These are phyloP conservation scores for Candolleomyces aberdarensis DNA, from an alignment of 768 basidiomycete species.

Conservation along the genomic window DNA sequence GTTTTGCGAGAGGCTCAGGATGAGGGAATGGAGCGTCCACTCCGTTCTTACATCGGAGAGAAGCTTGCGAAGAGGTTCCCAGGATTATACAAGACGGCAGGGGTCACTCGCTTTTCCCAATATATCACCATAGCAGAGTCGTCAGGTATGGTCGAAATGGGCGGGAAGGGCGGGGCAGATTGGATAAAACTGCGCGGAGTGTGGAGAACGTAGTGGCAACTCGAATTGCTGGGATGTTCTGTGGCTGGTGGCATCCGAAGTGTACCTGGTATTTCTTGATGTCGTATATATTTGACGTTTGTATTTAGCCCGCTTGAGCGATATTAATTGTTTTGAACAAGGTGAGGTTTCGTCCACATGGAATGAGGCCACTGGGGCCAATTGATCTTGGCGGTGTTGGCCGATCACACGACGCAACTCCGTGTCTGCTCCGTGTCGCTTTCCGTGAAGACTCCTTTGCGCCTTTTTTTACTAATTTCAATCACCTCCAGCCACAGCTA, in stretches of 20 bases:
- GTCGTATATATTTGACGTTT: too few species aligned
- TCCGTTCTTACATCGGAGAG: constrained; percentile 36
- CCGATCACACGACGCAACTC: too few species aligned
- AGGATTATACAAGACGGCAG: constrained; percentile 24
- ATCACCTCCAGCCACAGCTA: not conserved
- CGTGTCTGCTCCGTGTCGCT: too few species aligned
- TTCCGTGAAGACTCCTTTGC: too few species aligned
- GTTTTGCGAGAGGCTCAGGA: constrained; percentile 5
- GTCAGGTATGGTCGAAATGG: constrained; percentile 36
- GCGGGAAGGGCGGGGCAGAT: constrained; percentile 32
- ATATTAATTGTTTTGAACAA: too few species aligned
- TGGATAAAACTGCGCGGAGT: constrained; percentile 32
- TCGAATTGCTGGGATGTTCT: not conserved
- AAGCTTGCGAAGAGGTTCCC: constrained; percentile 24
- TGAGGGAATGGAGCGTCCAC: constrained; percentile 28
- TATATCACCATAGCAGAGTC: constrained; percentile 38
- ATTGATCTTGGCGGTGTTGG: too few species aligned
- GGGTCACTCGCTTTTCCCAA: constrained; percentile 29
- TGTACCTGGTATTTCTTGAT: too few species aligned
- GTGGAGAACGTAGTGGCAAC: not conserved
- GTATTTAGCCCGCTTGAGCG: too few species aligned
- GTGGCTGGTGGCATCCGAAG: not conserved
- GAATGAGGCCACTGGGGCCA: too few species aligned
- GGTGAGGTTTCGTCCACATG: too few species aligned
- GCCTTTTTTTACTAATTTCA: too few species aligned